Evolutionary conservation across 2,329 filamentous ascomycete species (phyloP).

Genomic region (Ophiostoma ulmi): DNA sequence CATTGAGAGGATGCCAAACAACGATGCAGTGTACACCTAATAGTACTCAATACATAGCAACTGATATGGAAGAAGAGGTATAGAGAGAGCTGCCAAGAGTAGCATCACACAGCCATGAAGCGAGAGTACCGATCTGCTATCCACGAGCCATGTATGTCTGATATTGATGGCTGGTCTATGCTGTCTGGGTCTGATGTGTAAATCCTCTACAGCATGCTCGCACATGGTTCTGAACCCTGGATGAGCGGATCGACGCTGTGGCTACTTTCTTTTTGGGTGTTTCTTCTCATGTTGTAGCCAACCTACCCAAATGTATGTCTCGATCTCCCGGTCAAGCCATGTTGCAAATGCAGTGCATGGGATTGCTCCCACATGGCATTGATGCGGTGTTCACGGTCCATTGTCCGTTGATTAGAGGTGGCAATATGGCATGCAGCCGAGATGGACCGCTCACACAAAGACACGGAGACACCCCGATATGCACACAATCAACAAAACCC

Average conservation of each 20-base stretch:
- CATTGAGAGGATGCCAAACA: background rate
- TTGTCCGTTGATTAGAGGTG: background rate
- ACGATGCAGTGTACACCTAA: background rate
- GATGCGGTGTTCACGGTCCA: background rate
- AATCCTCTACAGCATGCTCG: background rate
- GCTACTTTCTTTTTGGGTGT: background rate
- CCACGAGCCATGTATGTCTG: background rate
- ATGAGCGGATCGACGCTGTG: background rate
- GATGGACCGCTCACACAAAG: background rate
- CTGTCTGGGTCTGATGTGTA: background rate
- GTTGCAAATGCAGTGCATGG: background rate
- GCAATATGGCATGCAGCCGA: background rate
- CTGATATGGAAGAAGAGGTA: background rate
- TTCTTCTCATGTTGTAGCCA: background rate
- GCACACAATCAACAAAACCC: too few species aligned
- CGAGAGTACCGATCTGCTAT: background rate
- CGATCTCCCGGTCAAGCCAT: background rate
- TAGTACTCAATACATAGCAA: too few species aligned
- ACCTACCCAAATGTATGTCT: background rate
- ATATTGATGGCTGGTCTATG: too few species aligned
- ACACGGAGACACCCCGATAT: background rate
- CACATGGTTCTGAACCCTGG: background rate
- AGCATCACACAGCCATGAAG: slow-evolving; percentile 4
- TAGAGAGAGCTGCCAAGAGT: background rate
- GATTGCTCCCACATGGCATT: background rate